These are phyloP conservation scores for Trichoderma polysporum DNA, from an alignment of 2,329 filamentous ascomycete genomes.

Conservation along the genomic window DNA sequence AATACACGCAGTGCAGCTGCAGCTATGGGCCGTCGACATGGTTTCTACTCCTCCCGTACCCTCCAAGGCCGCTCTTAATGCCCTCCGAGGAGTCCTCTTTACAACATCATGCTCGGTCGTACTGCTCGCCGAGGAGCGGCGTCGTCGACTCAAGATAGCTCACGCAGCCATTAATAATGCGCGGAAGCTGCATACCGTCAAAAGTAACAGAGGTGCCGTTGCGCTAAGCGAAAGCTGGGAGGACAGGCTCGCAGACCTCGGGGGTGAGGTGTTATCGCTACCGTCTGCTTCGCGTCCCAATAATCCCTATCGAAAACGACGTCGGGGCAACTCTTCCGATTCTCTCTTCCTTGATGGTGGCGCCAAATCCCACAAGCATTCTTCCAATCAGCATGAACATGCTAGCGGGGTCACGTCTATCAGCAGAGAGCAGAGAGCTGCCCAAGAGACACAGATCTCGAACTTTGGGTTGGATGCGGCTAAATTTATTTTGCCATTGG, in stretches of 20 bases:
- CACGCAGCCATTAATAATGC: constrained; percentile 53
- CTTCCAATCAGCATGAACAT: not conserved
- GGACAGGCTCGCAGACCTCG: constrained; percentile 24
- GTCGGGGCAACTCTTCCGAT: constrained; percentile 23
- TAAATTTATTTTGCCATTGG: not conserved
- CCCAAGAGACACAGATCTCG: not conserved
- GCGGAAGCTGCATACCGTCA: constrained; percentile 47
- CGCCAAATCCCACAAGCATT: not conserved
- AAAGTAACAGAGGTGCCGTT: constrained; percentile 33
- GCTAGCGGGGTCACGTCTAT: not conserved
- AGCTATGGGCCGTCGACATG: constrained; percentile 40
- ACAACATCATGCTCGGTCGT: constrained; percentile 59
- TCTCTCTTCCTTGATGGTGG: not conserved
- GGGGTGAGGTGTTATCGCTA: constrained; percentile 29
- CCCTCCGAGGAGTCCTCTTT: constrained; percentile 55
- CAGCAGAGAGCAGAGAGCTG: not conserved
- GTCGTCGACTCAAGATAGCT: constrained; percentile 53
- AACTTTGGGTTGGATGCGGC: not conserved
- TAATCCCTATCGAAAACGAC: constrained; percentile 33
- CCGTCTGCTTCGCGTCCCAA: constrained; percentile 24
- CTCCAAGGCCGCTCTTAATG: constrained; percentile 55
- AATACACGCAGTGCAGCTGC: not conserved
- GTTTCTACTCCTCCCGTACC: constrained; percentile 49
- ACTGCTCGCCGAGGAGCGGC: constrained; percentile 56
- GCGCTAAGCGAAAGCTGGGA: constrained; percentile 31